A percentile compares a stretch with the other conserved stretches of the same genome.
Evolutionary conservation across 345 rosid species (phyloP).

Genomic region (Lagerstroemia speciosa): DNA sequence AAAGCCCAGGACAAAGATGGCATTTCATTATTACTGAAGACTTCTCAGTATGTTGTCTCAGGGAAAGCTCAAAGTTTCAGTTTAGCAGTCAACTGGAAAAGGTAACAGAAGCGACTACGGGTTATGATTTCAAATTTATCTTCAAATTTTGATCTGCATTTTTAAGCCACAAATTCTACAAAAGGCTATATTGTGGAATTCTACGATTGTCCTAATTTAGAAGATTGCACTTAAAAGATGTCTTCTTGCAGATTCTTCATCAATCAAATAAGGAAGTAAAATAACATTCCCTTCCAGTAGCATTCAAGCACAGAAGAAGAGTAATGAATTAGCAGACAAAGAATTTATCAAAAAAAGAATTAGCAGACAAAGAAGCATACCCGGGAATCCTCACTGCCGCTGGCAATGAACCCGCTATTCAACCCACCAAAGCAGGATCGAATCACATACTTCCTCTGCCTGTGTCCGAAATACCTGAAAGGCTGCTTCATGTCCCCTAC

Average conservation of each 20-base stretch:
- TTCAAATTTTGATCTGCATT: neutral
- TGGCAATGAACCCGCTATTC: constrained; percentile 66
- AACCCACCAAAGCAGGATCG: constrained; percentile 89
- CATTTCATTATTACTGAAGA: neutral
- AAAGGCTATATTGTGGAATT: neutral
- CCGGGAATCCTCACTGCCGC: constrained; percentile 81
- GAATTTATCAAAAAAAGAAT: too few relatives aligned
- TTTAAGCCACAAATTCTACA: neutral
- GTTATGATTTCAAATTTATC: neutral
- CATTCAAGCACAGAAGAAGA: neutral
- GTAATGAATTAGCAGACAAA: neutral
- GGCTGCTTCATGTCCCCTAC: constrained; percentile 58
- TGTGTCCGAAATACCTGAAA: constrained; percentile 55
- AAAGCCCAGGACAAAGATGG: too few relatives aligned
- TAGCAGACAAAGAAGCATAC: constrained; percentile 22
- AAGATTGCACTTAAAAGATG: neutral
- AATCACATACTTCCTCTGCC: constrained; percentile 67
- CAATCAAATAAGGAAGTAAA: neutral
- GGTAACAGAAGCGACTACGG: neutral
- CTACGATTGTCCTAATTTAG: neutral
- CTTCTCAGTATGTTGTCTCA: neutral
- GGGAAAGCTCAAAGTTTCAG: neutral
- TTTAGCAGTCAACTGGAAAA: neutral
- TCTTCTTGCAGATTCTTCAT: neutral
- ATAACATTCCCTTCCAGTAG: neutral